phyloP scores from a whole-genome alignment of 139 green algal species.

The Closterium sp. region DNA sequence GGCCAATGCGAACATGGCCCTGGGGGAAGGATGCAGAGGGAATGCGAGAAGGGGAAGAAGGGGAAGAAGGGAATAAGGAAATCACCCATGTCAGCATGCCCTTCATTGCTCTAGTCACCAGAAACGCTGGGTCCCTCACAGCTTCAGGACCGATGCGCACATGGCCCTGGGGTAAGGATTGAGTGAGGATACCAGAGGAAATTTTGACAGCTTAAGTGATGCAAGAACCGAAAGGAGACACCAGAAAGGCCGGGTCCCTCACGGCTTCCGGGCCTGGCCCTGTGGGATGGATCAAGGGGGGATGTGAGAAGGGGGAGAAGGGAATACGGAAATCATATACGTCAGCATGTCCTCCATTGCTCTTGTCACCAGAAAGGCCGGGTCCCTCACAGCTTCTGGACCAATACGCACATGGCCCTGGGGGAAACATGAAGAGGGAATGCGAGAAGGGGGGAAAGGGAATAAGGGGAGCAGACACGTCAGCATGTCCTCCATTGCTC shows the following conservation, averaged over 20 bases:
- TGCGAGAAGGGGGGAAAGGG: not conserved
- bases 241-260: slow-evolving; percentile 85
- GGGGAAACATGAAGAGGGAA: slow-evolving; percentile 66
- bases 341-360: slow-evolving; percentile 96
- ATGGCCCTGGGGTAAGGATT: too few species aligned
- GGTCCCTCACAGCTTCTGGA: slow-evolving; percentile 85
- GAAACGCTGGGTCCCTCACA: too few species aligned
- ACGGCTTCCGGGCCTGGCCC: slow-evolving; percentile 81
- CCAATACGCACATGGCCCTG: slow-evolving; percentile 74
- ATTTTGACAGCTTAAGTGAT: too few species aligned
- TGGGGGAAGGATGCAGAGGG: slow-evolving; percentile 67
- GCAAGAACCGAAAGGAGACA: too few species aligned
- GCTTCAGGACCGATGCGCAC: too few species aligned
- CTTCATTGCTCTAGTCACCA: slow-evolving; percentile 89
- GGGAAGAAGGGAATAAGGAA: not conserved
- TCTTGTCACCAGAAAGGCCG: slow-evolving; percentile 83
- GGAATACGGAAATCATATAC: too few species aligned
- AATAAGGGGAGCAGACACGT: slow-evolving; percentile 75
- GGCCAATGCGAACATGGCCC: slow-evolving; percentile 75
- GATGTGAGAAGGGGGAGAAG: too few species aligned
- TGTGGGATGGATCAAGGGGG: too few species aligned
- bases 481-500: slow-evolving; percentile 95
- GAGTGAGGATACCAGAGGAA: too few species aligned
- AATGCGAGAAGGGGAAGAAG: too few species aligned
- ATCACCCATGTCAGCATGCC: slow-evolving; percentile 96